phyloP scores from a whole-genome alignment of 805 yeast species.

The Cyberlindnera saturnus region DNA sequence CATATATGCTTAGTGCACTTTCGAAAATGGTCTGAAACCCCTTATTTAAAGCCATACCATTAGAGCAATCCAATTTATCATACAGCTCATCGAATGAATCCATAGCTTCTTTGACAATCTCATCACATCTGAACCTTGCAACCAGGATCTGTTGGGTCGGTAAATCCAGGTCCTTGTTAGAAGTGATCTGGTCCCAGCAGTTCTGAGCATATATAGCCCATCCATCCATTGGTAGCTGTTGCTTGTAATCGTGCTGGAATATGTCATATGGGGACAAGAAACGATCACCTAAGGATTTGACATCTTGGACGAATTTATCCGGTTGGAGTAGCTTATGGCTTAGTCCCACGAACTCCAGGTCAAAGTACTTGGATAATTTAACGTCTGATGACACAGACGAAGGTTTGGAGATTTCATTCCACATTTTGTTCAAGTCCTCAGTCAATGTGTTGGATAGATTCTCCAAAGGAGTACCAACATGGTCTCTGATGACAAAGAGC shows the following conservation, averaged over 20 bases:
- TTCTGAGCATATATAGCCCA: conserved; percentile 89
- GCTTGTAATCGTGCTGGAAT: conserved; percentile 70
- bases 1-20: conserved; percentile 49
- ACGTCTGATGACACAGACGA: conserved; percentile 44
- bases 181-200: conserved; percentile 92
- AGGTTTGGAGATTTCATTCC: conserved; percentile 77
- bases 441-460: conserved; percentile 64
- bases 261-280: conserved; percentile 38
- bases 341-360: conserved; percentile 71
- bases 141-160: conserved; percentile 96
- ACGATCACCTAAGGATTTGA: conserved; percentile 56
- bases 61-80: conserved; percentile 3
- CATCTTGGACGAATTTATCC: conserved; percentile 59
- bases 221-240: conserved; percentile 87
- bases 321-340: conserved; percentile 82
- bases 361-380: conserved; percentile 71
- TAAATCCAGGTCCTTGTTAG: conserved; percentile 87
- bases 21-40: conserved; percentile 38
- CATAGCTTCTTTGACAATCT: conserved; percentile 47
- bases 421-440: conserved; percentile 67
- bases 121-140: conserved; percentile 92
- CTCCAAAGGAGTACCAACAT: conserved; percentile 80
- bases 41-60: conserved; percentile 32
- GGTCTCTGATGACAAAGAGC: conserved; percentile 89
- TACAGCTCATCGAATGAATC: conserved; percentile 16